Conservation (phyloP, 306 rosid genomes). For the Dryas octopetala region DNA sequence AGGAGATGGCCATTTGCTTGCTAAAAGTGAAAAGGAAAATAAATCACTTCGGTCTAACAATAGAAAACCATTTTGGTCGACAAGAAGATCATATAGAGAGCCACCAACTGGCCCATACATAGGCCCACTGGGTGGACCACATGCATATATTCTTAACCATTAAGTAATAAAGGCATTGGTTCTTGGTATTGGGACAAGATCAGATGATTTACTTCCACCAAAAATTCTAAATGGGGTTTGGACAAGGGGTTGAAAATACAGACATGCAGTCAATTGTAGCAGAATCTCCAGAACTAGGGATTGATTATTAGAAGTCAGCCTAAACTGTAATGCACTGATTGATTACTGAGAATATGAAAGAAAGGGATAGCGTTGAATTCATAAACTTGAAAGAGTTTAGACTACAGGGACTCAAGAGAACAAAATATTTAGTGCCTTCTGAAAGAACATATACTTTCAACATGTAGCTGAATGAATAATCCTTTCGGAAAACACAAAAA, state of each 20-base stretch:
- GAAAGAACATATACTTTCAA: neutral
- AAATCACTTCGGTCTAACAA: neutral
- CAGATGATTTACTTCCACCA: neutral
- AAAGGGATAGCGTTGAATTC: neutral
- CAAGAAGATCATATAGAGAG: neutral
- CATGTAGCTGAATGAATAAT: neutral
- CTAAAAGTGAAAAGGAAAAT: conserved; percentile 13
- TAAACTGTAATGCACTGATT: neutral
- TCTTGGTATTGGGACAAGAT: conserved; percentile 1
- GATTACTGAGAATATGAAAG: conserved; percentile 11
- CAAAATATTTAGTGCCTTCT: neutral
- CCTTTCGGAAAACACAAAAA: neutral
- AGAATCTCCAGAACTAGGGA: conserved; percentile 6
- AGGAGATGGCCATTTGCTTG: neutral
- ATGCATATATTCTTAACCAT: conserved; percentile 26
- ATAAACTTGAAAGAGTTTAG: neutral
- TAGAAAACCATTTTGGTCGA: too few species aligned
- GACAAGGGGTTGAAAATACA: neutral
- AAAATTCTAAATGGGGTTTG: neutral
- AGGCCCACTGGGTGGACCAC: neutral
- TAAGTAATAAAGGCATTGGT: conserved; percentile 8
- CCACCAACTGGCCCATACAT: neutral
- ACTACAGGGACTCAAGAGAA: conserved; percentile 4
- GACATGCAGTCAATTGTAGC: conserved; percentile 6
- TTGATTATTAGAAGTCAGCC: neutral